Percentiles rank a stretch among this genome's conserved stretches.
Evolutionary conservation across 352 stramenopile species (phyloP).

Genomic region (Pythium scleroteichum): DNA sequence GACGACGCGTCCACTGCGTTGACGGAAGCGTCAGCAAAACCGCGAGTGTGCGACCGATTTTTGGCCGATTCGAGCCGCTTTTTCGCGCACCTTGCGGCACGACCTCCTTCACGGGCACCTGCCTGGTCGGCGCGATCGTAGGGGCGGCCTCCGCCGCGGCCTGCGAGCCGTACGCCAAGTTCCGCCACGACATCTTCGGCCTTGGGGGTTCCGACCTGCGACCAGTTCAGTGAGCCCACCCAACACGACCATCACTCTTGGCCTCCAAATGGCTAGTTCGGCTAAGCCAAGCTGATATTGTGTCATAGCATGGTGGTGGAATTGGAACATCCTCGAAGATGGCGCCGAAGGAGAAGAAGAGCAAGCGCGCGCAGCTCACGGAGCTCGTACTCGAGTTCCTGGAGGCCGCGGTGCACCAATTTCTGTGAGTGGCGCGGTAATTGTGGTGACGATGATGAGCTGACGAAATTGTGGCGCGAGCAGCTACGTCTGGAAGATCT

Average conservation of each 20-base stretch:
- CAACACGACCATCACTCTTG: slow-evolving; percentile 17
- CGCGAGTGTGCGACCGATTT: neutral
- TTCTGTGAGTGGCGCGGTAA: slow-evolving; percentile 48
- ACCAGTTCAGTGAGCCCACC: slow-evolving; percentile 2
- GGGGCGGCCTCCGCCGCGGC: slow-evolving; percentile 65
- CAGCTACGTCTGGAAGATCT: slow-evolving; percentile 31
- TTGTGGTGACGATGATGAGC: neutral
- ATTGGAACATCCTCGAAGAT: slow-evolving; percentile 7
- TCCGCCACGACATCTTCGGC: slow-evolving; percentile 59
- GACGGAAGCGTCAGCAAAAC: neutral
- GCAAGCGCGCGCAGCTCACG: slow-evolving; percentile 40
- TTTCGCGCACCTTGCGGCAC: slow-evolving; percentile 51
- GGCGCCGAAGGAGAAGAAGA: slow-evolving; percentile 25
- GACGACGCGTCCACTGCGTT: slow-evolving; percentile 68
- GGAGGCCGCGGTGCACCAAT: slow-evolving; percentile 72
- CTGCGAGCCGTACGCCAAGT: slow-evolving; percentile 83
- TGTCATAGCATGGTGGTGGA: too few species aligned
- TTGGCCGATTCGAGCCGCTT: neutral
- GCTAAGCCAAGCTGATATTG: slow-evolving; percentile 16
- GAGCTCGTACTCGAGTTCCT: slow-evolving; percentile 77
- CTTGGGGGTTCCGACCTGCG: neutral
- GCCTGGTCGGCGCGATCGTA: slow-evolving; percentile 57
- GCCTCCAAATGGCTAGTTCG: neutral
- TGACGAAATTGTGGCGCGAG: too few species aligned
- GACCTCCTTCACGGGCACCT: slow-evolving; percentile 49